These are phyloP conservation scores for Torulaspora maleeae DNA, from an alignment of 805 yeast genomes.

Conservation along the genomic window DNA sequence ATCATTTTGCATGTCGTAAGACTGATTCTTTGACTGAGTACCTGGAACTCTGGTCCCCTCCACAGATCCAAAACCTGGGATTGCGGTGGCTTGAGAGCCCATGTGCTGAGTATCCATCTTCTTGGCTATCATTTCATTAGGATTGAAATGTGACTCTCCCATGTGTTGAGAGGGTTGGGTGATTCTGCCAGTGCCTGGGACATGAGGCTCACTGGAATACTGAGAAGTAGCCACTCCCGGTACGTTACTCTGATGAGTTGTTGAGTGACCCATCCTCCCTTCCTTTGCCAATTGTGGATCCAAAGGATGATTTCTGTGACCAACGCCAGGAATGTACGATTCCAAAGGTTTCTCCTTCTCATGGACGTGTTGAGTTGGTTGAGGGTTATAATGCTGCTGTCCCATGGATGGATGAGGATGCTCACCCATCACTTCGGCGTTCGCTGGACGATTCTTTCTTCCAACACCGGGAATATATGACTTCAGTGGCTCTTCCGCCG, in stretches of 20 bases:
- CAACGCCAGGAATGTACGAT: slow-evolving; percentile 5
- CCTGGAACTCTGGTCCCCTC: slow-evolving; percentile 1
- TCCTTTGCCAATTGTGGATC: background rate
- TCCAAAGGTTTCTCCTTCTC: background rate
- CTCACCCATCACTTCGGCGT: background rate
- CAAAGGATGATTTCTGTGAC: background rate
- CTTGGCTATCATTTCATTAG: background rate
- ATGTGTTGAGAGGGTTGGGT: background rate
- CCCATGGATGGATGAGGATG: background rate
- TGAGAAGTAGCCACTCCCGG: background rate
- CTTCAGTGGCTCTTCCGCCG: slow-evolving; percentile 1
- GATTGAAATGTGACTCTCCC: background rate
- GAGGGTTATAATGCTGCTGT: background rate
- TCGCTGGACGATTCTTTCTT: background rate
- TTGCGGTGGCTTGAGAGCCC: background rate
- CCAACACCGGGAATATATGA: slow-evolving; percentile 5
- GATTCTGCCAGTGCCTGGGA: slow-evolving; percentile 1
- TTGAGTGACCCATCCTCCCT: background rate
- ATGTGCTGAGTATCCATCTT: slow-evolving; percentile 6
- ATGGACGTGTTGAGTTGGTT: background rate
- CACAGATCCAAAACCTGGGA: slow-evolving; percentile 1
- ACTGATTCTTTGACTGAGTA: background rate
- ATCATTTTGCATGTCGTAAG: background rate
- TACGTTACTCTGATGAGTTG: background rate
- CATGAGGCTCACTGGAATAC: background rate